Conservation (phyloP, 176 grass and related monocot species). For the Bonia amplexicaulis region DNA sequence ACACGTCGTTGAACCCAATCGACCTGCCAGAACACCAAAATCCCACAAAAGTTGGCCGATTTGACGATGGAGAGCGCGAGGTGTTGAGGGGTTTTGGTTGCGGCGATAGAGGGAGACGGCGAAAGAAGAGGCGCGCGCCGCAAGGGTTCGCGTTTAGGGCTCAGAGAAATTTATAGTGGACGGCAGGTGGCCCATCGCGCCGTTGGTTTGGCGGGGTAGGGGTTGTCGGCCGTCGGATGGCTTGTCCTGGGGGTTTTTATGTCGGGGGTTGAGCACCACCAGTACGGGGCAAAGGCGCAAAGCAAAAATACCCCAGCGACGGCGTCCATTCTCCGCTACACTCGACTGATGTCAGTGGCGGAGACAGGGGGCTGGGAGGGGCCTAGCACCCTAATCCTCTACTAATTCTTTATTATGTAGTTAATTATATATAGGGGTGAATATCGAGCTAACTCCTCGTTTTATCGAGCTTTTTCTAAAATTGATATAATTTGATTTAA, state of each 20-base stretch:
- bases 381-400: too few relatives aligned
- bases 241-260: constrained; percentile 5
- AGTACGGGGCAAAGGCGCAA: too few relatives aligned
- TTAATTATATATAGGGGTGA: too few relatives aligned
- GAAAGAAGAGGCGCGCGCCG: constrained; percentile 21
- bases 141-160: constrained; percentile 20
- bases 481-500: too few relatives aligned
- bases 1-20: neutral
- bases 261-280: neutral
- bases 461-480: too few relatives aligned
- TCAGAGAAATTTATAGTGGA: constrained; percentile 14
- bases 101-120: neutral
- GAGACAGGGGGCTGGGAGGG: too few relatives aligned
- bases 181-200: neutral
- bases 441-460: too few relatives aligned
- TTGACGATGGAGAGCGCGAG: neutral
- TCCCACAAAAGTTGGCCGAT: neutral
- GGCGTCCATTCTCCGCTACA: too few relatives aligned
- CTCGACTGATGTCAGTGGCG: too few relatives aligned
- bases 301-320: too few relatives aligned
- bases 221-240: constrained; percentile 24
- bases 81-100: neutral
- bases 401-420: too few relatives aligned
- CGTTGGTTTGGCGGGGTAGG: neutral
- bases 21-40: neutral